phyloP scores from a whole-genome alignment of 83 land plant genomes.

The Larix sibirica region DNA sequence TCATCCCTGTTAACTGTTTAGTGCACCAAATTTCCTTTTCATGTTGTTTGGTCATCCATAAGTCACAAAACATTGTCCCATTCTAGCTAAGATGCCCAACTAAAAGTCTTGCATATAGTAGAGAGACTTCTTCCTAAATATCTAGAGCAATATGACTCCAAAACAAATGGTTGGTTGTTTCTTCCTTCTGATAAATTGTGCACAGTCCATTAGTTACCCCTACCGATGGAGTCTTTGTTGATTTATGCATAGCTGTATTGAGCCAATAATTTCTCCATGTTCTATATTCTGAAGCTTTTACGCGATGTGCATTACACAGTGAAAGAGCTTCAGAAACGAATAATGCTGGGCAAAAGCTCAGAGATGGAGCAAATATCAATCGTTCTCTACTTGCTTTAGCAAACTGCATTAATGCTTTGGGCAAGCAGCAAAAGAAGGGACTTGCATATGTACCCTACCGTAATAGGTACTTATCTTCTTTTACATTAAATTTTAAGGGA shows the following conservation, averaged over 20 bases:
- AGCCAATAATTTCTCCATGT: background rate
- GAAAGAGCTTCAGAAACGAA: slow-evolving; percentile 99
- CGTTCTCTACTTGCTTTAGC: slow-evolving; percentile 97
- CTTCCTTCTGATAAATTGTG: no score
- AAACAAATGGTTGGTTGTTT: no score
- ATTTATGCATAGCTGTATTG: background rate
- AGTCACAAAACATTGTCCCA: no score
- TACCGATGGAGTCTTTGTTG: background rate
- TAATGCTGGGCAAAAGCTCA: slow-evolving; percentile 92
- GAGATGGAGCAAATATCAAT: slow-evolving; percentile 97
- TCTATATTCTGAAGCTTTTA: background rate
- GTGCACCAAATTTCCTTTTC: no score
- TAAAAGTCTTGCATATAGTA: no score
- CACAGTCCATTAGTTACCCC: no score
- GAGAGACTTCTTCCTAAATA: no score
- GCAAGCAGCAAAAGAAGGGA: slow-evolving; percentile 96
- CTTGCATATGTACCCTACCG: slow-evolving; percentile 99
- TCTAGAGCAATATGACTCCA: no score
- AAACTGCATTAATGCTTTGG: slow-evolving; percentile 96
- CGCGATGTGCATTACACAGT: slow-evolving; percentile 31
- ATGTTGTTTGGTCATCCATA: no score
- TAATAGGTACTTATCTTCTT: slow-evolving; percentile 64
- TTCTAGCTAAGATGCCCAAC: no score
- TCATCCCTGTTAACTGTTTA: no score
- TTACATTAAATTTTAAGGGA: background rate